Base-by-base conservation (phyloP, 2,329 filamentous ascomycete species). In the Ophiostoma sp. region DNA sequence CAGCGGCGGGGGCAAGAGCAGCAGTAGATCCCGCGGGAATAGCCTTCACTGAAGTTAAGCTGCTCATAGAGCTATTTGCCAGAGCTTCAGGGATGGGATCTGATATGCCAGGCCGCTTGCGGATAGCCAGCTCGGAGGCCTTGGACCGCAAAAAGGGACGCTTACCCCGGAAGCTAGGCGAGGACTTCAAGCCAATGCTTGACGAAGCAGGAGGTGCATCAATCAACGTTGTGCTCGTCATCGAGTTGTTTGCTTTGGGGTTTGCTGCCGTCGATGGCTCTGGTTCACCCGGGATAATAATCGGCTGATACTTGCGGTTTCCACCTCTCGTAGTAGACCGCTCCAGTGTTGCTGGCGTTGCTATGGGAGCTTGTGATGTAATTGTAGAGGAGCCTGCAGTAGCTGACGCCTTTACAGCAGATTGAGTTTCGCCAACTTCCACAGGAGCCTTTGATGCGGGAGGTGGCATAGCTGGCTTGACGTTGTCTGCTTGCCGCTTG, bases 301-400 rank as follows among this genome's bases (percentile, higher is more conserved):
- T 76, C 2, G 82, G 81, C 65, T 80, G 82, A 70, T 81, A 77
- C 68, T 76, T 83, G 4, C 76, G 72, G 4, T 78, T 81, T 69
- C 79, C 77, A 69, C 78, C 81, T 69, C 81, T 78, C 5, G 72
- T 71, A 1, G 74, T 73, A 1, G 72, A 69, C 8, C 66, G 64
- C 42, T 74, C 70, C 2, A 65, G 58, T 2, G 65, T 65, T 8
- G 27, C 27, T 27, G 66, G 65, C 1, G 60, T 44, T n/a, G 65
- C 44, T 14, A 12, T 40, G 2, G 62, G n/a, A 3, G 65, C 5
- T 14, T 62, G 60, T 14, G 55, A 40, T 40, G 36, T 11, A 2
- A 9, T 27, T 44, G 49, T 18, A 16, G 12, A 18, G 27, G 27
- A 27, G 27, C 27, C 27, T 27, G 27, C 27, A 27, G 27, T 27